Evolutionary conservation across 768 basidiomycete genomes (phyloP), one percentile per base, ranked within the genome.

Genomic region (Termitomyces sp.): DNA sequence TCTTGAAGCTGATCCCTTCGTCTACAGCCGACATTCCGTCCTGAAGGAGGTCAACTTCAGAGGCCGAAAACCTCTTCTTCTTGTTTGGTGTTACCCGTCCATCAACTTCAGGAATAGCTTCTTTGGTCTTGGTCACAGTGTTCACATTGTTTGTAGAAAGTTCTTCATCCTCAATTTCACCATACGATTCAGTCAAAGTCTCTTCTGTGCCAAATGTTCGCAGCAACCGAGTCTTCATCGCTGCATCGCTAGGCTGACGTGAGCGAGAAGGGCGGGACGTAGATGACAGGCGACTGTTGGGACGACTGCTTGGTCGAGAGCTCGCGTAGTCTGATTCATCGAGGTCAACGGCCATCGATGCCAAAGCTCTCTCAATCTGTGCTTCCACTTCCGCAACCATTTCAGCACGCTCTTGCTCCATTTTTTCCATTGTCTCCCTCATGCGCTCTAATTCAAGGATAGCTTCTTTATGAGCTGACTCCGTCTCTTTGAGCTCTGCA

Each of bases 331-430:
- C 91, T 17, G 89, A 91, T 57, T 91, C 89, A 55, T 85, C 86
- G 57, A 89, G 79, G 65, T 87, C 89, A 61, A 92, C 88, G 31
- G 88, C 86, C 91, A 94, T 93, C 31, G 89, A 89, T 32, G 85
- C 88, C 54, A 94, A 79, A 0, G 93, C 92, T 60, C 89, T 83
- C 73, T 94, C 92, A 67, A 94, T 94, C 76, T 94, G 92, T 32
- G 89, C 90, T 70, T 94, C 92, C 29, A 94, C 92, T 74, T 94
- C 92, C n/a, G 91, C 91, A 46, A 94, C 88, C 92, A 93, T 92
- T 68, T 88, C 89, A 56, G 87, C 85, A 63, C 92, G 90, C 75
- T 91, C 93, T 68, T 85, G 77, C 71, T 94, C 92, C 92, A 94
- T 93, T 69, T 76, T 85, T 48, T 92, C 91, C 91, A 94, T 94